phyloP scores from a whole-genome alignment of 75 land plant species.

The Sequoia sempervirens region DNA sequence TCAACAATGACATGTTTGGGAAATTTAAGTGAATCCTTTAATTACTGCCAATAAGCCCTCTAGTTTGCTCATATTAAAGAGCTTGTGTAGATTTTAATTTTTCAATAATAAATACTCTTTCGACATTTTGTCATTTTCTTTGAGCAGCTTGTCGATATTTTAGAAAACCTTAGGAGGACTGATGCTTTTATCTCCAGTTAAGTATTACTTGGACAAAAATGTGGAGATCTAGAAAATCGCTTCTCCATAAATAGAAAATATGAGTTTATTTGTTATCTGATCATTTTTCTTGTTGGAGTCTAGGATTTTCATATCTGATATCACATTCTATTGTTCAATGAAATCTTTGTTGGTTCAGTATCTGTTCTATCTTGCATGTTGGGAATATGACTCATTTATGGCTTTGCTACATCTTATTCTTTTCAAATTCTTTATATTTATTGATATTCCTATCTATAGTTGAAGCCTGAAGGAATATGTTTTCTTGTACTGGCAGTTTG shows the following conservation, averaged over 20 bases:
- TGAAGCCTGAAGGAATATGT: neutral
- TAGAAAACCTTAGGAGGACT: neutral
- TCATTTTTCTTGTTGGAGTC: neutral
- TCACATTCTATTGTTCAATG: neutral
- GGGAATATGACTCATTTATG: neutral
- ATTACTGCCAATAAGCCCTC: neutral
- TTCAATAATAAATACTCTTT: neutral
- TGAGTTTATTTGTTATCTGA: constrained; percentile 5
- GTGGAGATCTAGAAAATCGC: neutral
- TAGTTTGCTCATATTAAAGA: neutral
- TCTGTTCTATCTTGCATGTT: neutral
- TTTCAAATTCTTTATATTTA: neutral
- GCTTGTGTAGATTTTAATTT: neutral
- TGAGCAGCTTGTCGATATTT: neutral
- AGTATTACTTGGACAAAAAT: neutral
- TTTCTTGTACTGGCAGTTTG: constrained; percentile 19
- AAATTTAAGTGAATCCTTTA: neutral
- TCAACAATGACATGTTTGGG: neutral
- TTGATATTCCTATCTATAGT: constrained; percentile 2
- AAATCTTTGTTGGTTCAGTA: neutral
- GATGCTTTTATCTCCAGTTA: neutral
- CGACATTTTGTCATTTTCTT: neutral
- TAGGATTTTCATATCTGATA: neutral
- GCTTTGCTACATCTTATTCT: neutral
- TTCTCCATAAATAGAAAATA: neutral